Evolutionary conservation across 2,329 filamentous ascomycete species (phyloP).

Genomic region (Phialophora expanda): DNA sequence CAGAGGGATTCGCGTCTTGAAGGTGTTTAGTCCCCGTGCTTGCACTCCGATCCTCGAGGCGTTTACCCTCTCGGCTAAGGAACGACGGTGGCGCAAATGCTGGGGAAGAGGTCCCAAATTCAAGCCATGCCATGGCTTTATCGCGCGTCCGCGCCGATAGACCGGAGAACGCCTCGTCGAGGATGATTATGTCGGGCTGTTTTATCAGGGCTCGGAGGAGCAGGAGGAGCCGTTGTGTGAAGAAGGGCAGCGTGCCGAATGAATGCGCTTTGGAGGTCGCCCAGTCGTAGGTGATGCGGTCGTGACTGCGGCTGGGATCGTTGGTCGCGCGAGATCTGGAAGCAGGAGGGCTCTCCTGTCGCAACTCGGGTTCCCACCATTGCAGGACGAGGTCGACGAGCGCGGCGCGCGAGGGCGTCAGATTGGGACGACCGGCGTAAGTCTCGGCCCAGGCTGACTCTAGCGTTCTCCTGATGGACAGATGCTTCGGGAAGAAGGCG

Average conservation of each 20-base stretch:
- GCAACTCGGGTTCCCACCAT: slow-evolving; percentile 82
- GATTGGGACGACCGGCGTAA: slow-evolving; percentile 71
- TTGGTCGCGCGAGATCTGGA: slow-evolving; percentile 2
- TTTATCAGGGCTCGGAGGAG: slow-evolving; percentile 84
- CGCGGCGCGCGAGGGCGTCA: slow-evolving; percentile 62
- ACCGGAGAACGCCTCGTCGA: slow-evolving; percentile 87
- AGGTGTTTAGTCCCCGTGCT: too few relatives aligned
- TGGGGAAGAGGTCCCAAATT: slow-evolving; percentile 54
- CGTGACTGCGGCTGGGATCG: neutral
- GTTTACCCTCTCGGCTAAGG: too few relatives aligned
- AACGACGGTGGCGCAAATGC: neutral
- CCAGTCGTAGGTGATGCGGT: slow-evolving; percentile 23
- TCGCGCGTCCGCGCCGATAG: slow-evolving; percentile 83
- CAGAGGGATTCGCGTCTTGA: too few relatives aligned
- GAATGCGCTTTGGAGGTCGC: slow-evolving; percentile 43
- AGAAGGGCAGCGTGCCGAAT: slow-evolving; percentile 79
- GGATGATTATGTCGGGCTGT: slow-evolving; percentile 77
- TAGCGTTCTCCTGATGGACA: slow-evolving; percentile 74
- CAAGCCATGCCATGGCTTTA: slow-evolving; percentile 83
- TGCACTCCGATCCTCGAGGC: too few relatives aligned
- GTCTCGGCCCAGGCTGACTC: slow-evolving; percentile 92
- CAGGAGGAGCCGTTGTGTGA: slow-evolving; percentile 80
- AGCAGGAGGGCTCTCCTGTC: slow-evolving; percentile 53
- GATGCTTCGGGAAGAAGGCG: slow-evolving; percentile 80
- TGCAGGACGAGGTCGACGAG: slow-evolving; percentile 72